Evolutionary conservation across 306 rosid genomes (phyloP).

Genomic region (Coriaria nepalensis): DNA sequence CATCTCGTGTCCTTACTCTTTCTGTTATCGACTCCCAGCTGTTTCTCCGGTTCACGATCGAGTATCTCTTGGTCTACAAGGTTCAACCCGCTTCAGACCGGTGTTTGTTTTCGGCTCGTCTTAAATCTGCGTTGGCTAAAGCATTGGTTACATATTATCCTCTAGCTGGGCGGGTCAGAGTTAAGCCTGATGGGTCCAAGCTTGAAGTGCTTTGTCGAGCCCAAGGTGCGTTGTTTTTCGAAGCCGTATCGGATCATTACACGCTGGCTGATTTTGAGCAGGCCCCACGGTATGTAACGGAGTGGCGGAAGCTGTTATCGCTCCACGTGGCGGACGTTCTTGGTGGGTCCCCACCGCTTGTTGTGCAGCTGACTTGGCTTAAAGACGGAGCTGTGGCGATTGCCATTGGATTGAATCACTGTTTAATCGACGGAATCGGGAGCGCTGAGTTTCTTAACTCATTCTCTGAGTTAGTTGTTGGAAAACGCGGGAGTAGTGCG

Average conservation of each 20-base stretch:
- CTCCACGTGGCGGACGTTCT: constrained; percentile 53
- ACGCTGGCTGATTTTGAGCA: constrained; percentile 29
- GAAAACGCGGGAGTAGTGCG: constrained; percentile 7
- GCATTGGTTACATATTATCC: constrained; percentile 60
- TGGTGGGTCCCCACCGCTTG: constrained; percentile 54
- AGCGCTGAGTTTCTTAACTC: constrained; percentile 61
- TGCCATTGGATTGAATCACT: constrained; percentile 66
- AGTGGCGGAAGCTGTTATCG: constrained; percentile 57
- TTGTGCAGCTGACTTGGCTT: constrained; percentile 74
- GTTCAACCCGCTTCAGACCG: constrained; percentile 24
- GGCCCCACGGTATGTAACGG: constrained; percentile 44
- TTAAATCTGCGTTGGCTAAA: constrained; percentile 45
- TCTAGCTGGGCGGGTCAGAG: constrained; percentile 51
- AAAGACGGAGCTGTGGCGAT: constrained; percentile 61
- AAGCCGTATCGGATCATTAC: constrained; percentile 43
- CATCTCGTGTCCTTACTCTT: constrained; percentile 37
- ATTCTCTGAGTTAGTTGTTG: constrained; percentile 36
- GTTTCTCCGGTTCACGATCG: constrained; percentile 79
- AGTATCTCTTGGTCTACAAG: constrained; percentile 51
- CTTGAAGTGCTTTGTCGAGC: constrained; percentile 56
- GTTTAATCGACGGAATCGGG: constrained; percentile 70
- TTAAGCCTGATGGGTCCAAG: constrained; percentile 21
- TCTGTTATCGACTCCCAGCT: constrained; percentile 77
- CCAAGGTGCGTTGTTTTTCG: constrained; percentile 65
- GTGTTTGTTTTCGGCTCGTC: constrained; percentile 13